These are phyloP conservation scores for Globisporangium ultimum DNA, from an alignment of 352 stramenopile species.

Conservation along the genomic window DNA sequence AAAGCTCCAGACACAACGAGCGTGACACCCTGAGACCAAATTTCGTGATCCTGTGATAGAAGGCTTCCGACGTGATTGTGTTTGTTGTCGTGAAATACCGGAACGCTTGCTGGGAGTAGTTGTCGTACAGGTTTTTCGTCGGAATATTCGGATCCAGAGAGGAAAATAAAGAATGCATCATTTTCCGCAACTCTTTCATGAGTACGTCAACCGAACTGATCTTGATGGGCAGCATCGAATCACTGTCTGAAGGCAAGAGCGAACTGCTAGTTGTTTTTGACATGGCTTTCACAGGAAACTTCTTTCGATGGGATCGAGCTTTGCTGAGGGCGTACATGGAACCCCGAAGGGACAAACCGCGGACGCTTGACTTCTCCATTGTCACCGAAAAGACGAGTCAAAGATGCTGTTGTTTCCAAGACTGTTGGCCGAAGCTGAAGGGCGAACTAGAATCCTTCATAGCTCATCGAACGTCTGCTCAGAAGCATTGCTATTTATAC, in stretches of 20 bases:
- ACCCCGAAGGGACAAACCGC: slow-evolving; percentile 31
- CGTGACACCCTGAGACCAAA: slow-evolving; percentile 46
- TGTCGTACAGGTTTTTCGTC: slow-evolving; percentile 44
- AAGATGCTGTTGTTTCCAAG: slow-evolving; percentile 1
- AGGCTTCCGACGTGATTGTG: slow-evolving; percentile 61
- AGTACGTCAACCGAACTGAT: slow-evolving; percentile 41
- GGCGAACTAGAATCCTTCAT: slow-evolving; percentile 7
- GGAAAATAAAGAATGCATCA: slow-evolving; percentile 46
- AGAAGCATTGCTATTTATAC: slow-evolving; percentile 7
- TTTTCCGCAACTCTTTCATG: slow-evolving; percentile 48
- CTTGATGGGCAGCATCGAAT: slow-evolving; percentile 6
- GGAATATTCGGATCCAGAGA: slow-evolving; percentile 30
- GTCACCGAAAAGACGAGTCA: background rate
- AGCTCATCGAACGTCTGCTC: slow-evolving; percentile 1
- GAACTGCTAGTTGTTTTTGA: slow-evolving; percentile 6
- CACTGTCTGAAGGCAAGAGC: slow-evolving; percentile 1
- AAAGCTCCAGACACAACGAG: slow-evolving; percentile 49
- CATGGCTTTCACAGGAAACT: slow-evolving; percentile 7
- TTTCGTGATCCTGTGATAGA: slow-evolving; percentile 60
- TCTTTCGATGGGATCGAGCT: slow-evolving; percentile 12
- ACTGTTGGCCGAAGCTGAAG: background rate
- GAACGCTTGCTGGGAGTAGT: slow-evolving; percentile 66
- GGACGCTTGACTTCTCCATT: slow-evolving; percentile 18
- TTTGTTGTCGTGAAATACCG: slow-evolving; percentile 78
- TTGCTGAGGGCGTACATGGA: slow-evolving; percentile 30